Evolutionary conservation across 1,284 basidiomycete species (phyloP).

Genomic region (Caloboletus inedulis): DNA sequence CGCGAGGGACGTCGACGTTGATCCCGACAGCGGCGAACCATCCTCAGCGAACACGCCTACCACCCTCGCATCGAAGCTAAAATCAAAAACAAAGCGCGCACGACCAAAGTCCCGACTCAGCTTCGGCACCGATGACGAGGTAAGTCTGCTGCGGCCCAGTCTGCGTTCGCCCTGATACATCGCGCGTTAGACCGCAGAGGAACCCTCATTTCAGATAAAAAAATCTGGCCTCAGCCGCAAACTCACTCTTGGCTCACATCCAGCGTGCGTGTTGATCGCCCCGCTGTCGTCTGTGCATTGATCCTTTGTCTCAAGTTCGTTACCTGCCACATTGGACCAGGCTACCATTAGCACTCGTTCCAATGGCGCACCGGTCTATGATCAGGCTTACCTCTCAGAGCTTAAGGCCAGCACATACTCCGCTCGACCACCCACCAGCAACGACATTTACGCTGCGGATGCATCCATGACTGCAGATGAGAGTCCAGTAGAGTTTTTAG

Average conservation of each 20-base stretch:
- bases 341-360: conserved; percentile 47
- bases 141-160: conserved; percentile 34
- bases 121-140: conserved; percentile 81
- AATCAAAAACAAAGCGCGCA: conserved; percentile 61
- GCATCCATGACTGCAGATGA: conserved; percentile 51
- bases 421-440: conserved; percentile 44
- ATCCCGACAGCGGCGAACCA: conserved; percentile 26
- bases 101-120: conserved; percentile 70
- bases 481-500: conserved; percentile 36
- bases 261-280: conserved; percentile 40
- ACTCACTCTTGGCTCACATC: conserved; percentile 52
- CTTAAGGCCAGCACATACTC: conserved; percentile 79
- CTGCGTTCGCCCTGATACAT: conserved; percentile 25
- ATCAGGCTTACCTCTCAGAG: conserved; percentile 74
- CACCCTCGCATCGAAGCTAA: conserved; percentile 60
- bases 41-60: conserved; percentile 47
- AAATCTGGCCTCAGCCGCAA: conserved; percentile 72
- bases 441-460: conserved; percentile 50
- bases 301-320: conserved; percentile 22
- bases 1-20: conserved; percentile 44
- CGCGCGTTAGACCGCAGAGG: conserved; percentile 48
- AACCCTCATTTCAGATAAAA: conserved; percentile 70
- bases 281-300: conserved; percentile 4
- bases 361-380: conserved; percentile 59
- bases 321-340: conserved; percentile 49